These are phyloP conservation scores for Kitagawia praeruptora DNA, from an alignment of 129 eudicot genomes.

Conservation along the genomic window DNA sequence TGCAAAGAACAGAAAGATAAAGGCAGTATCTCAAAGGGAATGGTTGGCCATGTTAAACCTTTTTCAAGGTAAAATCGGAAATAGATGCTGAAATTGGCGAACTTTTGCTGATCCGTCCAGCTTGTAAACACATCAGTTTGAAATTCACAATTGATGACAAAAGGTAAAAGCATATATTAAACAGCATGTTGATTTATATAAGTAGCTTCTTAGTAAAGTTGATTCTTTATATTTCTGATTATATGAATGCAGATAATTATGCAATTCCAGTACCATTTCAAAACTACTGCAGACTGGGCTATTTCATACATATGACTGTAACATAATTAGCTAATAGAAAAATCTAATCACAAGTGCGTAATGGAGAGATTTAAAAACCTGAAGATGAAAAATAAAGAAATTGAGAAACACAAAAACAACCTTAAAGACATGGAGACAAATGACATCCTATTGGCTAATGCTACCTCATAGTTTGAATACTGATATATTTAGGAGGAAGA, in stretches of 20 bases:
- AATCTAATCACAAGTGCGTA: neutral
- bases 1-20: conserved; percentile 22
- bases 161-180: neutral
- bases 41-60: neutral
- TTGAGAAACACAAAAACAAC: neutral
- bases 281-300: neutral
- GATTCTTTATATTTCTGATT: no score
- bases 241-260: neutral
- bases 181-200: neutral
- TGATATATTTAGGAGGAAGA: neutral
- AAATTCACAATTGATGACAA: neutral
- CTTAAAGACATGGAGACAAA: neutral
- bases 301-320: neutral
- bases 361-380: neutral
- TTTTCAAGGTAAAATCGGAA: neutral
- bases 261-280: neutral
- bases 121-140: neutral
- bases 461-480: neutral
- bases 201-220: neutral
- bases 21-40: neutral
- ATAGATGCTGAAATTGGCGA: neutral
- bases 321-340: neutral
- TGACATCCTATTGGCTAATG: neutral
- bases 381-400: no score
- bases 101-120: neutral